A percentile compares a stretch with the other conserved stretches of the same genome.
Evolutionary conservation across 2,329 filamentous ascomycete species (phyloP).

Genomic region (Aquanectria penicillioides): DNA sequence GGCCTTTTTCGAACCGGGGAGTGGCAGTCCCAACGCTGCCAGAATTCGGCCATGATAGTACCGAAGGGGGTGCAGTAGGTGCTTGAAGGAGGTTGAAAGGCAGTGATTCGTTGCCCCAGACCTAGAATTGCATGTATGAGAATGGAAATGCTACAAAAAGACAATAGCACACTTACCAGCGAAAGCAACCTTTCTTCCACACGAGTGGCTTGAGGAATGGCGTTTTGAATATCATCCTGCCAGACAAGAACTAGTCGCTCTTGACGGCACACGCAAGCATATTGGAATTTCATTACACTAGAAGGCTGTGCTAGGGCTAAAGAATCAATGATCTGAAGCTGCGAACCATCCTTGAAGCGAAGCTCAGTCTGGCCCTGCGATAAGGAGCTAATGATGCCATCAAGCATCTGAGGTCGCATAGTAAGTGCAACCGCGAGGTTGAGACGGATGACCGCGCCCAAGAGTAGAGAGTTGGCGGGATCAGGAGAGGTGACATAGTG

Average conservation of each 20-base stretch:
- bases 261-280: conserved; percentile 11
- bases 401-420: conserved; percentile 18
- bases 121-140: neutral
- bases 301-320: conserved; percentile 1
- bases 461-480: neutral
- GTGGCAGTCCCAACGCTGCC: conserved; percentile 6
- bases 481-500: conserved; percentile 15
- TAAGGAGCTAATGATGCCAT: conserved; percentile 7
- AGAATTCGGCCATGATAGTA: neutral
- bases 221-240: conserved; percentile 16
- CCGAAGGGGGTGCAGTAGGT: conserved; percentile 1
- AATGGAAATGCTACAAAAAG: neutral
- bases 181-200: conserved; percentile 9
- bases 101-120: conserved; percentile 8
- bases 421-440: conserved; percentile 9
- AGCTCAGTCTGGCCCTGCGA: conserved; percentile 3
- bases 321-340: conserved; percentile 12
- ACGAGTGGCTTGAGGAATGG: conserved; percentile 9
- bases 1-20: conserved; percentile 2
- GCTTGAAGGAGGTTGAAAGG: conserved; percentile 16
- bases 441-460: neutral
- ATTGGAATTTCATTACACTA: conserved; percentile 14
- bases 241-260: conserved; percentile 2
- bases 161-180: neutral
- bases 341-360: conserved; percentile 16